Base-by-base conservation (phyloP, 2,329 filamentous ascomycete species). In the Aureobasidium lini region DNA sequence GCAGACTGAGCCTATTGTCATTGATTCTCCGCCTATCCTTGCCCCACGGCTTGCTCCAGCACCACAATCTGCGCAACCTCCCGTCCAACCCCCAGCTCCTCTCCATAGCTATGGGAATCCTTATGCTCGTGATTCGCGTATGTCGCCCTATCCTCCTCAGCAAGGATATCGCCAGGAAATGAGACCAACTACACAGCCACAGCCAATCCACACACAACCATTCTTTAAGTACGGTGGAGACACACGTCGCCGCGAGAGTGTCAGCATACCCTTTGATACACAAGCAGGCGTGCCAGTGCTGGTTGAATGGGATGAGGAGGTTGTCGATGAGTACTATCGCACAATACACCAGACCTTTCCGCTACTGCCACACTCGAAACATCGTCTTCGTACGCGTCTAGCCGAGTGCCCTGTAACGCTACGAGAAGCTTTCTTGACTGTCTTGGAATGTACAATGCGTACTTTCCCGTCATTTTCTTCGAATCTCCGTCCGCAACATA, bases 281-380 rank as follows among this genome's bases (percentile, higher is more conserved):
- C 59, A 64, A 15, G 64, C 58, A 31, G 64, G 61, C 31, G 62
- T 61, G 8, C 62, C 63, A 9, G 63, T 62, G 4, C 66, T 69
- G 23, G 66, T 74, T 52, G 76, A 78, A 28, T 79, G 75, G 75
- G 75, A 79, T 62, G 77, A 80, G 37, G 65, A 67, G 31, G 68
- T 75, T 18, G 67, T 79, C 40, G 73, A 77, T 32, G 71, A 74
- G 61, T 90, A 89, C 64, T 79, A 88, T 57, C 77, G 77, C 4
- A 74, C 81, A 13, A 81, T 90, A 18, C 86, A 90, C 65, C 83
- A 84, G 13, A 81, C 82, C 3, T 85, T 88, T 60, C 87, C 87
- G 0, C 76, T 90, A 46, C 75, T 90, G 11, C 81, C 86, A 1
- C 77, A 77, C 56, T 82, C 74, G 57, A 84, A 81, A 65, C 71